These are phyloP conservation scores for Fonsecaea monophora DNA, from an alignment of 2,329 filamentous ascomycete species.

Conservation along the genomic window DNA sequence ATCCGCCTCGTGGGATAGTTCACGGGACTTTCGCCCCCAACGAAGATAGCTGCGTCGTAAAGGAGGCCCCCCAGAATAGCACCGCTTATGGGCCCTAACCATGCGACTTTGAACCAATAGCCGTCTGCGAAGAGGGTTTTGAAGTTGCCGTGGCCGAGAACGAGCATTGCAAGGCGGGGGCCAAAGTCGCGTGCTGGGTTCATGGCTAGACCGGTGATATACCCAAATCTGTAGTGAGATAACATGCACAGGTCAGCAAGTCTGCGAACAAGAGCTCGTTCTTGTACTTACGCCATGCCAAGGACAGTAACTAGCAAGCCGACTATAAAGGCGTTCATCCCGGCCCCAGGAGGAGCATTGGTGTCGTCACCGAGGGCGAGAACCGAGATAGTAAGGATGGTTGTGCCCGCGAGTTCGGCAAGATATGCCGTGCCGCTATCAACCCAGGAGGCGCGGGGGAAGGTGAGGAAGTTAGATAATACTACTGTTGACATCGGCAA, in stretches of 20 bases:
- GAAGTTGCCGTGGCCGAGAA: conserved; percentile 53
- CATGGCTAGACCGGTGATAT: conserved; percentile 57
- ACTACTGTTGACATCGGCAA: background rate
- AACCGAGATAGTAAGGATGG: conserved; percentile 51
- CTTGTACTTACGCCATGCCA: conserved; percentile 38
- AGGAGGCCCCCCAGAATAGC: conserved; percentile 55
- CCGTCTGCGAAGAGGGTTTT: conserved; percentile 51
- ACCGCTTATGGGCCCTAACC: conserved; percentile 51
- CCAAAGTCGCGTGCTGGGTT: conserved; percentile 61
- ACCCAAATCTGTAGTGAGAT: conserved; percentile 45
- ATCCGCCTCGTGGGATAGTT: conserved; percentile 58
- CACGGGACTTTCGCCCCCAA: conserved; percentile 58
- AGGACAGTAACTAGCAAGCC: conserved; percentile 51
- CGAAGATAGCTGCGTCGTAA: conserved; percentile 61
- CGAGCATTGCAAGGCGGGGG: conserved; percentile 55
- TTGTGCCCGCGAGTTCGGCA: conserved; percentile 56
- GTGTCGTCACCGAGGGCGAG: conserved; percentile 56
- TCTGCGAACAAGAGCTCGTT: background rate
- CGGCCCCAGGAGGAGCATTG: conserved; percentile 57
- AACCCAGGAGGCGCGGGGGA: conserved; percentile 51
- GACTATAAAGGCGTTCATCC: conserved; percentile 60
- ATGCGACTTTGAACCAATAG: conserved; percentile 53
- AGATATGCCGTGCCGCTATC: conserved; percentile 52
- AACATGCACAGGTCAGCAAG: background rate
- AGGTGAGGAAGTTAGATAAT: conserved; percentile 53